phyloP scores from a whole-genome alignment of 1,139 yeast genomes.

The Candida neerlandica region DNA sequence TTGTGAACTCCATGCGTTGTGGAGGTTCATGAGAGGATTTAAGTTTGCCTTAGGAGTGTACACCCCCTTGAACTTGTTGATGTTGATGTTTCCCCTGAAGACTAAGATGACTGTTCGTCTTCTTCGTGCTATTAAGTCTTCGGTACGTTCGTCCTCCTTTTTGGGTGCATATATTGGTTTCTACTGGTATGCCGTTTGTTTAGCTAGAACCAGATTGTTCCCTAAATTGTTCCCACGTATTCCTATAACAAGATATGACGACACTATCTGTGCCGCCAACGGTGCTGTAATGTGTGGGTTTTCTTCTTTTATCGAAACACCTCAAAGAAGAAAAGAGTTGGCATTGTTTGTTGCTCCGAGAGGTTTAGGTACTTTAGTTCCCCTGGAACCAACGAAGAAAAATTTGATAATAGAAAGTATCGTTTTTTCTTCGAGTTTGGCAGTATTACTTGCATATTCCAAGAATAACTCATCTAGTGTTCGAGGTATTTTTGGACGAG shows the following conservation, averaged over 20 bases:
- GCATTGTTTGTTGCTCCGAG: slow-evolving; percentile 44
- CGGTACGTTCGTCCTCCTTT: slow-evolving; percentile 35
- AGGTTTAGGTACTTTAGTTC: slow-evolving; percentile 38
- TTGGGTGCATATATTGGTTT: slow-evolving; percentile 36
- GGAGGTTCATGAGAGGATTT: slow-evolving; percentile 41
- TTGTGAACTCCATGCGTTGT: slow-evolving; percentile 42
- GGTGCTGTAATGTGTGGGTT: slow-evolving; percentile 39
- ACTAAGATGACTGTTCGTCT: slow-evolving; percentile 21
- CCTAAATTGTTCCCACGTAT: slow-evolving; percentile 33
- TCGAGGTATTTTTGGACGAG: slow-evolving; percentile 41
- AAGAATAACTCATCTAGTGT: slow-evolving; percentile 30
- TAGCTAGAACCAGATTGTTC: slow-evolving; percentile 31
- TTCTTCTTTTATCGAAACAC: slow-evolving; percentile 35
- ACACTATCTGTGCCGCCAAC: slow-evolving; percentile 30
- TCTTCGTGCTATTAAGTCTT: slow-evolving; percentile 25
- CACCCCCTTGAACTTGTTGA: slow-evolving; percentile 33
- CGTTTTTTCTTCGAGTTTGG: slow-evolving; percentile 36
- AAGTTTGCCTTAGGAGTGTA: slow-evolving; percentile 36
- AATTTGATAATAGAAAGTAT: slow-evolving; percentile 32
- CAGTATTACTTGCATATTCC: slow-evolving; percentile 36
- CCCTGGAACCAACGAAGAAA: slow-evolving; percentile 27
- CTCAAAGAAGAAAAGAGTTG: slow-evolving; percentile 41
- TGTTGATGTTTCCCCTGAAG: slow-evolving; percentile 33
- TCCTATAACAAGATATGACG: slow-evolving; percentile 32
- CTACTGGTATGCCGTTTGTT: slow-evolving; percentile 43